Percentiles rank a stretch among this genome's conserved stretches.
Conservation (phyloP, 2,329 filamentous ascomycete species). For the Fusarium sp. region DNA sequence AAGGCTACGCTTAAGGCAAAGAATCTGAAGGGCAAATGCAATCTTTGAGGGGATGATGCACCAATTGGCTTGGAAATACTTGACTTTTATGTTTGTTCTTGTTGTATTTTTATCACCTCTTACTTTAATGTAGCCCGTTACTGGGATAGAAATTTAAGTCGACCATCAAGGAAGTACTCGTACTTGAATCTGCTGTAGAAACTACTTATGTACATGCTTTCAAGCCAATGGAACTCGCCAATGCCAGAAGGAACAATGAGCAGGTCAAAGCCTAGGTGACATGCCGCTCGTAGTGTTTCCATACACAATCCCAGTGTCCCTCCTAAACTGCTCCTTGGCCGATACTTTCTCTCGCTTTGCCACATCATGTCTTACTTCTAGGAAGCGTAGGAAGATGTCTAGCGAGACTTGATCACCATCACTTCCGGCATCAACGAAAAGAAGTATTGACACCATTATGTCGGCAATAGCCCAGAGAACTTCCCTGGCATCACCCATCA, state of each 20-base stretch:
- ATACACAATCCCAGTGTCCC: slow-evolving; percentile 54
- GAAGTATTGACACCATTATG: slow-evolving; percentile 57
- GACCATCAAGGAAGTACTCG: background rate
- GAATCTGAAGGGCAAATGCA: slow-evolving; percentile 47
- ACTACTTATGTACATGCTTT: background rate
- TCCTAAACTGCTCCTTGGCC: slow-evolving; percentile 45
- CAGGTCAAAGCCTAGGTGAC: slow-evolving; percentile 42
- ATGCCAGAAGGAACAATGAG: too few relatives aligned
- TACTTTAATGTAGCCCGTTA: background rate
- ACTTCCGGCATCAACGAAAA: slow-evolving; percentile 55
- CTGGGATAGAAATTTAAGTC: background rate
- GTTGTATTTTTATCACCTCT: background rate
- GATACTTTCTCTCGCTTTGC: slow-evolving; percentile 35
- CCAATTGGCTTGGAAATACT: background rate
- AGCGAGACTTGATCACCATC: slow-evolving; percentile 52
- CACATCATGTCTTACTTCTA: slow-evolving; percentile 46
- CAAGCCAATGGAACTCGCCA: background rate
- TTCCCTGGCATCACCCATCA: slow-evolving; percentile 60
- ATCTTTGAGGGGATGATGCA: background rate
- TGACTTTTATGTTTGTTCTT: background rate
- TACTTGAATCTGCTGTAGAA: background rate
- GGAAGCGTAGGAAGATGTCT: slow-evolving; percentile 56
- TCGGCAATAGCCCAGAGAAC: slow-evolving; percentile 59
- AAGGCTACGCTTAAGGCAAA: slow-evolving; percentile 42
- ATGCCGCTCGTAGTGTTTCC: slow-evolving; percentile 37